Evolutionary conservation across 805 yeast species (phyloP), one percentile per base, ranked within the genome.

Genomic region (Ogataea zsoltii): DNA sequence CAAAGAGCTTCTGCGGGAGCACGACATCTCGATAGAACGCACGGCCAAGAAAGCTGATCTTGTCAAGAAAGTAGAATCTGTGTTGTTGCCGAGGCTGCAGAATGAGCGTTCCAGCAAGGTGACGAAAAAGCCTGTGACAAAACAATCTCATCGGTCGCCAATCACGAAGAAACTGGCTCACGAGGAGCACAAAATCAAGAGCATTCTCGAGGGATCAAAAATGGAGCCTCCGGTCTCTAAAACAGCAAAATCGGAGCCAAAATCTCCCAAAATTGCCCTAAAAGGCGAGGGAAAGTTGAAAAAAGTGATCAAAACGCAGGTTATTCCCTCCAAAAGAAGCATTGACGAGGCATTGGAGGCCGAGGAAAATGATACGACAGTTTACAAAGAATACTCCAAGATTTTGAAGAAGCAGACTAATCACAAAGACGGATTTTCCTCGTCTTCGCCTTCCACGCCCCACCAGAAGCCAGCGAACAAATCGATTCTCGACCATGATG

Each of bases 11-110:
- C 68, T 91, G 34, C 62, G 67, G 9, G 76, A 74, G 37, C 74
- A 87, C 58, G 72, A 75, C n/a, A 68, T 89, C 13, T 60, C 61
- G 0, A 79, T 71, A 60, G 69, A 83, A 0, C 64, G 82, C 1
- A 69, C 71, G 38, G 79, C 85, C 9, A 85, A 82, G 58, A 90
- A 91, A 62, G 71, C 78, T 2, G 79, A 77, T 17, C 70, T 89
- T 45, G 63, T 87, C 12, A 33, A 45, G n/a, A 23, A 56, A 15
- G 40, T 28, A n/a, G 31, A 35, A 41, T 13, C 10, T 2, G 35
- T 11, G 2, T 28, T 25, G 33, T 3, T 26, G 18, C 25, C 35
- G 19, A 34, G 26, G 19, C 21, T 29, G 19, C 11, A 33, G 19
- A 40, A 32, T 11, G 18, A 26, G 32, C 21, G 7, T 26, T 39